Evolutionary conservation across 164 flowering plant species (phyloP), one percentile per base, ranked within the genome.

Genomic region (Dillenia suffruticosa): DNA sequence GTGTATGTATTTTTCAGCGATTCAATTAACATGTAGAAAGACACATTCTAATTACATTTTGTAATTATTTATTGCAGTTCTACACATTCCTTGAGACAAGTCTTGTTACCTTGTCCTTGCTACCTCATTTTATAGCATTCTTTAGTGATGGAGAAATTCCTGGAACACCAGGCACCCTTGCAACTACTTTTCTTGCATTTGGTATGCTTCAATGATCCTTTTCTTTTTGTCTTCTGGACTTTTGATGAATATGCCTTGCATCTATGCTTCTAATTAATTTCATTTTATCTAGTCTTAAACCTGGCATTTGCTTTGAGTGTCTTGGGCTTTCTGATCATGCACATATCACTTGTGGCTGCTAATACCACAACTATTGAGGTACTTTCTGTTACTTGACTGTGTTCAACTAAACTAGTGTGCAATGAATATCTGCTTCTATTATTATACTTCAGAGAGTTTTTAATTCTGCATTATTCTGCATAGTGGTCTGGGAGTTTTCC

Each of bases 311-410:
- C 99, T 22, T 75, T 92, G 77, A 90, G 97, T 66, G 97, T 95
- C 5, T 26, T 90, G 77, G 98, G 98, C 15, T 95, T 95, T 71
- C 79, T 95, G 72, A 87, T 95, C 73, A 90, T 95, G 98, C 99
- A 95, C 72, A 76, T 90, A 51, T 87, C 96, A 5, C 61, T 95
- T 77, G 97, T 92, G 58, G 69, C 80, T 51, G 95, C 73, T 59
- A 95, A 95, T 71, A 95, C 96, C 54, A 88, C 97, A 54, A 95
- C 99, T n/a, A 95, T 95, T 70, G 99, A 95, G 99, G 99, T 92
- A 80, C 46, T 56, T 1, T 59, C 61, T 63, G 60, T 57, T 63
- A 15, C 44, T 47, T 46, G 9, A 14, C 63, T 44, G 16, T 19
- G 40, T 6, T 19, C 40, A 32, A 32, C 40, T 4, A 32, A 32